phyloP scores from a whole-genome alignment of 371 early-diverging fungal species.

The Apophysomyces ossiformis region DNA sequence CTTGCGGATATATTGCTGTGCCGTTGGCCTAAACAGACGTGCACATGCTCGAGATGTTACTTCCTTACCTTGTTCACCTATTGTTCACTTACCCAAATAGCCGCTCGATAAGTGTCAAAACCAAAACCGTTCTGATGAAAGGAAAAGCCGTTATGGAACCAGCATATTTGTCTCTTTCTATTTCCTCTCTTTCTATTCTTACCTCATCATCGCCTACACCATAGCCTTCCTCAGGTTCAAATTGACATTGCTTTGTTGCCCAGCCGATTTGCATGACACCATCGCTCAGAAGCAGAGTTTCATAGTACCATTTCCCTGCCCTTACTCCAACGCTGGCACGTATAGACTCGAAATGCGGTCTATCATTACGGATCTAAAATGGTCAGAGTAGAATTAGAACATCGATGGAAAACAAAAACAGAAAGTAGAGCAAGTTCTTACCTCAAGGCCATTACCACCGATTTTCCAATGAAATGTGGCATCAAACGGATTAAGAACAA shows the following conservation, averaged over 20 bases:
- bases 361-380: slow-evolving; percentile 46
- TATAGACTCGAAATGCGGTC: slow-evolving; percentile 53
- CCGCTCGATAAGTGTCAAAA: slow-evolving; percentile 63
- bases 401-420: neutral
- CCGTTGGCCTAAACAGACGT: slow-evolving; percentile 36
- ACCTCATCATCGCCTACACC: slow-evolving; percentile 68
- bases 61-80: no score
- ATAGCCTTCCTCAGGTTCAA: slow-evolving; percentile 68
- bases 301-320: slow-evolving; percentile 67
- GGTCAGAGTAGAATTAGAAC: neutral
- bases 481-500: slow-evolving; percentile 54
- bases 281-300: slow-evolving; percentile 54
- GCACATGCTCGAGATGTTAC: no score
- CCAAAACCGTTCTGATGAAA: slow-evolving; percentile 58
- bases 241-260: slow-evolving; percentile 64
- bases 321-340: slow-evolving; percentile 49
- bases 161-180: no score
- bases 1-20: slow-evolving; percentile 45
- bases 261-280: slow-evolving; percentile 74
- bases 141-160: neutral
- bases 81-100: slow-evolving; percentile 51
- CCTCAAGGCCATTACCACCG: slow-evolving; percentile 46
- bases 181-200: slow-evolving; percentile 15
- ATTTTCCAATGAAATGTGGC: slow-evolving; percentile 50
- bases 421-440: neutral